Base-by-base conservation (phyloP, 768 basidiomycete genomes). In the Collybiopsis confluens region DNA sequence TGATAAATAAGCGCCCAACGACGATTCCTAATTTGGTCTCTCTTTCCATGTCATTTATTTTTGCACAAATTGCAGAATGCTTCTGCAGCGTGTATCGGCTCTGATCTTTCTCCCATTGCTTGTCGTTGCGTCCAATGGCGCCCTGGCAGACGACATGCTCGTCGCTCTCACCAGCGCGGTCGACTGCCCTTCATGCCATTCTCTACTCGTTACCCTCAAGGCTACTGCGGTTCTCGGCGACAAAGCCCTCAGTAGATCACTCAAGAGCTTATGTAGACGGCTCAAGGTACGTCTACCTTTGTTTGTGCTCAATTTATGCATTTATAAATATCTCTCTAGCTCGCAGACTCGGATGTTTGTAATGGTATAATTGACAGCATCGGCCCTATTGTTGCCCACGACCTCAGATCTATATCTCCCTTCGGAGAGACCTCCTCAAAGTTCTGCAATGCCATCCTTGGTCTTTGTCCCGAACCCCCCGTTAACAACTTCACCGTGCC, bases 331-430 rank as follows among this genome's bases (percentile, higher is more conserved):
- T 4, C 9, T 30, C 20, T 37, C 37, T 52, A 81, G 81, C 64
- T 77, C 4, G 73, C 77, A 59, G 82, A 82, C 61, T 65, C 68
- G 6, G 82, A 86, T 60, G 81, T 86, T 16, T 86, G 84, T 61
- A 65, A 70, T 47, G 83, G 84, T 24, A 65, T 74, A 2, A 61
- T 84, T 44, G 64, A 56, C 4, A 66, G 75, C 42, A 78, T 82
- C 63, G 82, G 74, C 2, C 82, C 83, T 2, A 79, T 83, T 53
- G 63, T 86, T 40, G 81, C 82, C 1, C 79, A 83, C 54, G 77
- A 73, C 52, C 63, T 86, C 28, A 76, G 82, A 9, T 65, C 65
- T 2, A 82, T 83, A 52, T 70, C 72, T 9, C 62, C 74, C 8
- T 61, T 70, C 13, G 76, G 77, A 2, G 70, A 73, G 54, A 79